Base-by-base conservation (phyloP, 768 basidiomycete genomes). In the Sistotremastrum suecicum region DNA sequence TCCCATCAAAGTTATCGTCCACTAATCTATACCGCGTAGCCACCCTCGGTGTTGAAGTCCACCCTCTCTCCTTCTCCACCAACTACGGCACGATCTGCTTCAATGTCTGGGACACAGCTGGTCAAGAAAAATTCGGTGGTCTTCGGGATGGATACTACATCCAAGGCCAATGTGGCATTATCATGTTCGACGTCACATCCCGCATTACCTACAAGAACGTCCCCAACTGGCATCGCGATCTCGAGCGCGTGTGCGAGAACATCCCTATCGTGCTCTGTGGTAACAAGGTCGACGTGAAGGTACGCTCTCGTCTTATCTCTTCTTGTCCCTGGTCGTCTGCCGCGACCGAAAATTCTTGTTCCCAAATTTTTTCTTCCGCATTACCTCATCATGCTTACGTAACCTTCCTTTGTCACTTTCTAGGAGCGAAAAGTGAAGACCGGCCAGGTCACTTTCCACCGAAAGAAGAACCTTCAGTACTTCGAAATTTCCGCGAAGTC, bases 191-290 rank as follows among this genome's bases (percentile, higher is more conserved):
- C 58, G 94, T 98, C 53, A 98, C 95, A 49, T 95, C 95, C 45
- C 82, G 95, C 59, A 99, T 98, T 78, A 99, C 95, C 47, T 99
- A 99, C 75, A 98, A 98, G 75, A 98, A 97, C 64, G 95, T 99
- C 34, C 95, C 95, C 55, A 99, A 98, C 76, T 99, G 95, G 95
- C 94, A 98, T 74, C 86, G 95, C 61, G 95, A 99, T 66, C 84
- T 91, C 57, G 95, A 98, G 72, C 89, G 95, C 52, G 95, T 99
- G 46, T 99, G 95, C 68, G 95, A 99, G 72, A 95, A 90, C 72
- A 99, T 99, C 60, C 95, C 95, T 51, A 95, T 98, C 60, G 95
- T 99, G 30, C 78, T 99, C 40, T 98, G 95, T 65, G 95, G 95
- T 56, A 99, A 98, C 80, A 99, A 99, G 67, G 95, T 98, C 50